phyloP scores from a whole-genome alignment of 257 asterid species.

The Gynochthodes officinalis region DNA sequence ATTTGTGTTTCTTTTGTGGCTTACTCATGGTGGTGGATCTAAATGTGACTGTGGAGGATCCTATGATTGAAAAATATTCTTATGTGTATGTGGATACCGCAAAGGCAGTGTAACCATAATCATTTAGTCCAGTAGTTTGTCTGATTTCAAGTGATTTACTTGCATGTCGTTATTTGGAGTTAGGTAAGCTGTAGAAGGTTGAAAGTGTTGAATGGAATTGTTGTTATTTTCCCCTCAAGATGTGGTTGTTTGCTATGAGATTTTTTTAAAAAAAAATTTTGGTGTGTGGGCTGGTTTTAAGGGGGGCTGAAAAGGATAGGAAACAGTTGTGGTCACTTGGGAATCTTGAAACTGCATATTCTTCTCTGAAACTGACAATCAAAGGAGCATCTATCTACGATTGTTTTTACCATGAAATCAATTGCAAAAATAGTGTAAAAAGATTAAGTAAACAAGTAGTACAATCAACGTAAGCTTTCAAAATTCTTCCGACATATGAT shows the following conservation, averaged over 20 bases:
- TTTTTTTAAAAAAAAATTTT: too few relatives aligned
- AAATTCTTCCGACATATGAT: too few relatives aligned
- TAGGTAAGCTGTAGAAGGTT: constrained; percentile 1
- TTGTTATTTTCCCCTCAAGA: background rate
- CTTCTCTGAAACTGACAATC: background rate
- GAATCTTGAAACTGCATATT: background rate
- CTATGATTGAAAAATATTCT: constrained; percentile 10
- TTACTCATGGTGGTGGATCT: constrained; percentile 11
- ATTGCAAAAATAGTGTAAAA: background rate
- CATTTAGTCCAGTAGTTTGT: background rate
- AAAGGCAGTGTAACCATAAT: background rate
- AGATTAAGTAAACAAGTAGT: background rate
- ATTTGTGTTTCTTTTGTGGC: constrained; percentile 1
- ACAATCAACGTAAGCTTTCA: background rate
- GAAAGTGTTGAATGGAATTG: background rate
- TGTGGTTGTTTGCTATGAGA: background rate
- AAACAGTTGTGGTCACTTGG: background rate
- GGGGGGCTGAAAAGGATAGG: background rate
- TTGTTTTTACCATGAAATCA: background rate
- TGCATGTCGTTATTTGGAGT: background rate
- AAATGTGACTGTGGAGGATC: constrained; percentile 8
- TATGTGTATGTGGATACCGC: background rate
- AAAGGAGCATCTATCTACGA: background rate
- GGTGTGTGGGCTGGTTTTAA: too few relatives aligned
- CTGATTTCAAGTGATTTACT: background rate